Conservation (phyloP, 2,329 filamentous ascomycete genomes). For the Ophiocordyceps camponoti-rufipedis region DNA sequence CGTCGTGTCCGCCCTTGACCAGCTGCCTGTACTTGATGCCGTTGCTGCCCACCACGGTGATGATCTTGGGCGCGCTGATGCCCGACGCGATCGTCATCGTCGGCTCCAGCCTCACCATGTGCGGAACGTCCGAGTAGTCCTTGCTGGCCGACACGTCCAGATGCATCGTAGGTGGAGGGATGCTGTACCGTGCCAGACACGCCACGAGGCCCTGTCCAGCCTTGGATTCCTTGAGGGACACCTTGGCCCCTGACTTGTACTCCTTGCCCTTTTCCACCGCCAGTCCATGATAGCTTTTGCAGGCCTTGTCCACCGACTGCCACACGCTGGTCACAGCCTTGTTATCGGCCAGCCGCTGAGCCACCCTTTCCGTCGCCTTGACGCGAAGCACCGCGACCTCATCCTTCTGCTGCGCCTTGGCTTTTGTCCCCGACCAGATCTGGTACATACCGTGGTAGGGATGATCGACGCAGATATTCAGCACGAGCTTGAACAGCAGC, state of each 20-base stretch:
- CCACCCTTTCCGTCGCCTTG: slow-evolving; percentile 52
- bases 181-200: slow-evolving; percentile 42
- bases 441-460: slow-evolving; percentile 97
- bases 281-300: slow-evolving; percentile 45
- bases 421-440: slow-evolving; percentile 67
- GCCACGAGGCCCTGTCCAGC: slow-evolving; percentile 45
- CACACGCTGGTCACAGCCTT: slow-evolving; percentile 38
- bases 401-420: slow-evolving; percentile 52
- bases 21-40: slow-evolving; percentile 74
- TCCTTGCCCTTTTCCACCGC: slow-evolving; percentile 47
- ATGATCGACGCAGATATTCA: slow-evolving; percentile 77
- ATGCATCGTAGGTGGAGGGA: slow-evolving; percentile 81
- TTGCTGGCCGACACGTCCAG: slow-evolving; percentile 55
- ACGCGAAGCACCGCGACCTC: slow-evolving; percentile 56
- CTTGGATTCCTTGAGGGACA: slow-evolving; percentile 43
- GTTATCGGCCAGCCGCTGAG: slow-evolving; percentile 38
- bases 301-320: slow-evolving; percentile 55
- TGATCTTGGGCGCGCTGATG: slow-evolving; percentile 83
- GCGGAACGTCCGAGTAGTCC: slow-evolving; percentile 61
- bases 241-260: slow-evolving; percentile 49
- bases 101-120: slow-evolving; percentile 52
- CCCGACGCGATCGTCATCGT: slow-evolving; percentile 76
- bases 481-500: slow-evolving; percentile 54
- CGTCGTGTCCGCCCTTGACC: slow-evolving; percentile 90
- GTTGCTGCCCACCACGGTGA: slow-evolving; percentile 63